Evolutionary conservation across 1,284 basidiomycete species (phyloP).

Genomic region (Nidula niveotomentosa): DNA sequence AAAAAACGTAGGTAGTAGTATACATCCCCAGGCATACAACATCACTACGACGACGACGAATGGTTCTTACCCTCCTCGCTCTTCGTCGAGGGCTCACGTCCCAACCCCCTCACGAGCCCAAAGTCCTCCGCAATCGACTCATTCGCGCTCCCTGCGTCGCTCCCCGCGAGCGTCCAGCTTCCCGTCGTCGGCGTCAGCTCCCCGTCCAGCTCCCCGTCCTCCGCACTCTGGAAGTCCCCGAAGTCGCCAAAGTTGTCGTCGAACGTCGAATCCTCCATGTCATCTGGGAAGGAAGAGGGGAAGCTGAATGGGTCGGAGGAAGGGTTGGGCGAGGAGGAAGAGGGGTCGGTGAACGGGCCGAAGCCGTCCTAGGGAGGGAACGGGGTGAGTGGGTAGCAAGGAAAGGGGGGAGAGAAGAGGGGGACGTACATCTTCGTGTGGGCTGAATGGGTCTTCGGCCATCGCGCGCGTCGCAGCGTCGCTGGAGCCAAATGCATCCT

Average conservation of each 20-base stretch:
- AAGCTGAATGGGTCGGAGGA: conserved; percentile 57
- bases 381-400: conserved; percentile 1
- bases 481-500: conserved; percentile 58
- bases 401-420: conserved; percentile 4
- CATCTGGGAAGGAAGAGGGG: conserved; percentile 55
- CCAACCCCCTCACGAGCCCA: neutral
- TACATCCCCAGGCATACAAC: no score
- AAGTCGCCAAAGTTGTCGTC: conserved; percentile 69
- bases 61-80: no score
- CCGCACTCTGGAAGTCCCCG: conserved; percentile 71
- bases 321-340: conserved; percentile 34
- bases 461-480: conserved; percentile 20
- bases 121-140: conserved; percentile 17
- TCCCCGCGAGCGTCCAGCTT: conserved; percentile 57
- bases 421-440: conserved; percentile 49
- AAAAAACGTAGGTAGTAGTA: no score
- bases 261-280: conserved; percentile 60
- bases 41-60: no score
- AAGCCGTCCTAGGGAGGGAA: conserved; percentile 52
- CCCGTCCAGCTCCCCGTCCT: neutral
- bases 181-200: conserved; percentile 63
- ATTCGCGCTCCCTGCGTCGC: conserved; percentile 8
- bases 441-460: conserved; percentile 54
- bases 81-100: no score
- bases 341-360: conserved; percentile 73